Evolutionary conservation across 1,284 basidiomycete species (phyloP), one percentile per base, ranked within the genome.

Genomic region (Leccinum griseonigrum): DNA sequence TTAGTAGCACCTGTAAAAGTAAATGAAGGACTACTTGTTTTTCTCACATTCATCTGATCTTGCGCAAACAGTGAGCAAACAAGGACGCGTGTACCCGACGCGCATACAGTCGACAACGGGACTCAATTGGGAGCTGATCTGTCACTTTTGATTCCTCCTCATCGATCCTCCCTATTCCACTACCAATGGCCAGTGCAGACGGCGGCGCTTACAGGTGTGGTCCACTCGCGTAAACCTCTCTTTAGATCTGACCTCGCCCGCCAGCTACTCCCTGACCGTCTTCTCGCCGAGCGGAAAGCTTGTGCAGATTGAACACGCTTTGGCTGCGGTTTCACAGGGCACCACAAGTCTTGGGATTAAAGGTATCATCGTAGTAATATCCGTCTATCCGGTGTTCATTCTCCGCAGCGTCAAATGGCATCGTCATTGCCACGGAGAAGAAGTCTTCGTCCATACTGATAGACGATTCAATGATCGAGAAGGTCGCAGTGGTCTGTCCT

Each of bases 371-470:
- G 58, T 64, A 40, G 57, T 72, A 59, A 68, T 69, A 48, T 64
- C 65, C 60, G 64, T 58, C 59, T 53, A 50, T 60, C 60, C 18
- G 58, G 52, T 57, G 60, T 59, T 68, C 62, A 57, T 69, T 54
- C 59, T 66, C 52, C 66, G 6, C 76, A 98, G 96, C 97, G 38
- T 93, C 96, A 50, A 98, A 99, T 77, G 97, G 97, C 59, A 95
- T 99, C 69, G 97, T 99, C 65, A 95, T 99, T 68, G 97, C 97
- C 31, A 98, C 97, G 3, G 97, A 99, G 82, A 99, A 99, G 88
- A 98, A 98, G 79, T 88, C 95, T 9, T 95, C 96, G 16, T 99
- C 97, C 18, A 90, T 98, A 68, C 86, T 99, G 64, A 94, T 99
- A 66, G 97, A 99, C 81, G 95, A 98, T 77, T 93, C 93, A 16